phyloP scores from a whole-genome alignment of 2,329 filamentous ascomycete species.

The Talaromyces amestolkiae region DNA sequence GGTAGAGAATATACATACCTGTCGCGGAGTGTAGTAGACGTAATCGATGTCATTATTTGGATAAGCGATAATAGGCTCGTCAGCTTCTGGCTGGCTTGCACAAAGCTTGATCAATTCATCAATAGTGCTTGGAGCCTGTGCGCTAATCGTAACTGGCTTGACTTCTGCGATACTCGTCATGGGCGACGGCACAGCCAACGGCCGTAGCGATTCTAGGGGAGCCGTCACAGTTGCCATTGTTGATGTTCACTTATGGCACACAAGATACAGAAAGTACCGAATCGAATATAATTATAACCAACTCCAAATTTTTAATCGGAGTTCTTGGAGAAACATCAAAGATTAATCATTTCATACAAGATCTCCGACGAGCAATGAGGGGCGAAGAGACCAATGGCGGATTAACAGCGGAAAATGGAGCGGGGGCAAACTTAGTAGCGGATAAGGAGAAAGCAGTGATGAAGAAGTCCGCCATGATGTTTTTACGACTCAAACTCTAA shows the following conservation, averaged over 20 bases:
- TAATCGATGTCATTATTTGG: background rate
- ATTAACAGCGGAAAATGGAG: background rate
- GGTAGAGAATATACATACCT: background rate
- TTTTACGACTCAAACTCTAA: background rate
- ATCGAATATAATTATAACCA: background rate
- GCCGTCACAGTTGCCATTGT: background rate
- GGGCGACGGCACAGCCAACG: conserved; percentile 7
- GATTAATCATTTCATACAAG: background rate
- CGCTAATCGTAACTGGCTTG: background rate
- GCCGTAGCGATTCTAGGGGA: background rate
- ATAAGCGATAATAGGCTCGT: background rate
- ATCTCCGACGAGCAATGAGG: background rate
- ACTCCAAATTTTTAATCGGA: background rate
- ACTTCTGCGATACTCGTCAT: conserved; percentile 18
- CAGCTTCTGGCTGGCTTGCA: background rate
- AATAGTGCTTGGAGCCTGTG: background rate
- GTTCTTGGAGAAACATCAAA: background rate
- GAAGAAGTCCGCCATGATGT: background rate
- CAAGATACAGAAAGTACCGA: background rate
- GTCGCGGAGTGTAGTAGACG: background rate
- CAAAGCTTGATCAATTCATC: background rate
- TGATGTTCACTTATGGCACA: background rate
- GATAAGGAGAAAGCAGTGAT: background rate
- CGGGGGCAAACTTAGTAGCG: background rate
- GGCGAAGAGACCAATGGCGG: background rate